Base-by-base conservation (phyloP, 805 yeast genomes). In the Kuraishia hungarica region DNA sequence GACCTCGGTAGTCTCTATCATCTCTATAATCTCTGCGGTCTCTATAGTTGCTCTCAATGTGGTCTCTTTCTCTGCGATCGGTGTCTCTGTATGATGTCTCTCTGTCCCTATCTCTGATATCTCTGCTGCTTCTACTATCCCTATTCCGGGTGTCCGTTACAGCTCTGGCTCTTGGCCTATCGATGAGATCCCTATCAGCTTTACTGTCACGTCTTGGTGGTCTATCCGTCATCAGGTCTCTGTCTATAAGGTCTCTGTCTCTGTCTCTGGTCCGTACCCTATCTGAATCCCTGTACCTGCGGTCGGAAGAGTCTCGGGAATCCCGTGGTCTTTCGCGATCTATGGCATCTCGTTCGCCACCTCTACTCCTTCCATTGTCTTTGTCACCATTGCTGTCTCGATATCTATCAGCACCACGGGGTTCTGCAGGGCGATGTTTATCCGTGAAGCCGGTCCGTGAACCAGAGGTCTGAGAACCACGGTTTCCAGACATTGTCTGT, bases 31-130 rank as follows among this genome's bases (percentile, higher is more conserved):
- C 43, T 28, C 50, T 20, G n/a, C 7, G 26, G 21, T 52, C 29
- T 20, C 52, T 20, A n/a, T 20, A 21, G 23, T 53, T 53, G 10
- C 53, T 50, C 10, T 51, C 55, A 28, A 48, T 53, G 52, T 15
- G 29, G 23, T 49, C 55, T 39, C 39, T 52, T 21, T 17, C 22
- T 21, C 52, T 22, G 23, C 47, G 28, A 13, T 35, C 43, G 43
- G 11, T 35, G 43, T 35, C 43, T 15, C 43, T 35, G 43, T 6
- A 11, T 35, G 48, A 47, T 39, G 13, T 23, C 17, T 15, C 35
- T 52, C 47, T 52, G 13, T 43, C 51, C 39, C 46, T 35, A 7
- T 10, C 53, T 47, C 51, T 35, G 48, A 47, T 39, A 11, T 23
- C 21, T 15, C 35, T 52, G 29, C 47, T 52, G 20, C 19, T 24